Evolutionary conservation across 2,329 filamentous ascomycete species (phyloP).

Genomic region (Diaporthe velutina): DNA sequence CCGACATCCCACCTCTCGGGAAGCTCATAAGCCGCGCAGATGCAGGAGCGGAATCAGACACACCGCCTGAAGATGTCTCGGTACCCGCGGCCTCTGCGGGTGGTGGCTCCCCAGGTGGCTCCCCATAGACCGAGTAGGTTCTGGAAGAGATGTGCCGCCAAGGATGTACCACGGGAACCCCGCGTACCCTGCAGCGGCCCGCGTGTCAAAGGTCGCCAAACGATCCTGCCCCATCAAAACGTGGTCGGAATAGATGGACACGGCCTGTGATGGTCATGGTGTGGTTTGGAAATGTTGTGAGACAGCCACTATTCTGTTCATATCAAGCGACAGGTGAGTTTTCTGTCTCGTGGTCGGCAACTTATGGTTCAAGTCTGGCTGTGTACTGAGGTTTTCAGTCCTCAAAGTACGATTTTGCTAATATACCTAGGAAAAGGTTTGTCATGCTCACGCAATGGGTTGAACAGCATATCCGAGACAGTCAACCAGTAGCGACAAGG

Average conservation of each 20-base stretch:
- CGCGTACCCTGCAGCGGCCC: neutral
- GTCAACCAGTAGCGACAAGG: neutral
- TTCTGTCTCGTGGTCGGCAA: neutral
- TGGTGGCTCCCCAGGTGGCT: neutral
- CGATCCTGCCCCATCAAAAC: no score
- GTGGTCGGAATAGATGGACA: neutral
- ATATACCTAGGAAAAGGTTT: neutral
- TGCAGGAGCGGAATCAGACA: neutral
- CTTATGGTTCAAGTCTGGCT: no score
- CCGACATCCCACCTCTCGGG: slow-evolving; percentile 58
- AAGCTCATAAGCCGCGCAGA: slow-evolving; percentile 55
- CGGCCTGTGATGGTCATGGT: neutral
- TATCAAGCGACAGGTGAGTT: neutral
- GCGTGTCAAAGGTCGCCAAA: neutral
- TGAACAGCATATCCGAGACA: neutral
- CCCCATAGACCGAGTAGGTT: neutral
- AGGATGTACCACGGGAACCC: neutral
- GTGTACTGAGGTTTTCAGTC: neutral
- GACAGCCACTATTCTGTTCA: neutral
- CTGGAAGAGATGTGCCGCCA: neutral
- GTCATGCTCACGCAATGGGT: neutral
- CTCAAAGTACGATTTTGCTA: neutral
- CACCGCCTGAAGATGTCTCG: slow-evolving; percentile 43
- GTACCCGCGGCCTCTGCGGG: slow-evolving; percentile 17
- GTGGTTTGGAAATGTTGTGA: neutral